Evolutionary conservation across 1,139 yeast genomes (phyloP), one percentile per base, ranked within the genome.

Genomic region (Dujonia santamariae): DNA sequence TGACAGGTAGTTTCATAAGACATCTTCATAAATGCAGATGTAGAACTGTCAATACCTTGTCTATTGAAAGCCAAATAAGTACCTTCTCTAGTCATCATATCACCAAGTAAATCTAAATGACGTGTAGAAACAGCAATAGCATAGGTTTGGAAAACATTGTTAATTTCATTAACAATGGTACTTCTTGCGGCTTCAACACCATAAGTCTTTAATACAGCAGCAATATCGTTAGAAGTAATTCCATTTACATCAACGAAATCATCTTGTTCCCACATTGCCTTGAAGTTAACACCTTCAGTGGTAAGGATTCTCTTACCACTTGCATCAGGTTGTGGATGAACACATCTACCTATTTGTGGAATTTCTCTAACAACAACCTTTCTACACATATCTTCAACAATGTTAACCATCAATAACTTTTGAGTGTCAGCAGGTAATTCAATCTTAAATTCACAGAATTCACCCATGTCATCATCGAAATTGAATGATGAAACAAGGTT

Each of bases 161-260:
- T 85, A 59, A 94, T 86, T 73, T 94, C 99, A 51, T 87, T 84
- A 27, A 90, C 97, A 67, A 94, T 86, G 26, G 98, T 92, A 60
- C 88, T 87, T 64, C 98, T 80, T 17, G 98, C 98, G 29, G 98
- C 98, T 64, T 94, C 99, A 37, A 92, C 98, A 61, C 99, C 99
- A 53, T 94, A 94, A 0, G 96, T 87, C 47, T 72, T 76, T 51
- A 94, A 73, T 5, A 94, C 96, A 14, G 96, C 87, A 30, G 87
- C 81, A 48, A 94, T 81, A 61, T 94, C 98, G 71, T 94, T 94
- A 13, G 97, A 87, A 6, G 85, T 75, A 53, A 94, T 85, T 40
- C 80, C 81, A 58, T 92, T 85, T 45, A 90, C 95, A 50, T 88
- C 83, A 46, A 94, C 75, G 59, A 92, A 88, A 45, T 85, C 90